Evolutionary conservation across 192 early-diverging fungal genomes (phyloP), one percentile per base, ranked within the genome.

Genomic region (Backusella macrospora): DNA sequence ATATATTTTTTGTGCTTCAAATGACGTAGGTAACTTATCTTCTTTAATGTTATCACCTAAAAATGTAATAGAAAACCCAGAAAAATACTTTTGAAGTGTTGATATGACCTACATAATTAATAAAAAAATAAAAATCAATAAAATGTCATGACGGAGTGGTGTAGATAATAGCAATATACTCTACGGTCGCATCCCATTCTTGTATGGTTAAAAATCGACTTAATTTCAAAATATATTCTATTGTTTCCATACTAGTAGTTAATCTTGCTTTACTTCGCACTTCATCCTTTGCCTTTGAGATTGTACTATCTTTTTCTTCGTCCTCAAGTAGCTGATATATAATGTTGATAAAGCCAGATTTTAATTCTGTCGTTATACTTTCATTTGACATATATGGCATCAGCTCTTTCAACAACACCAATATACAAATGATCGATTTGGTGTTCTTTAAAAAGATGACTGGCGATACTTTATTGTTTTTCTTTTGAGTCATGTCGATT

Each of bases 71-170:
- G 76, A 79, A 72, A 89, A 89, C 14, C 81, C 83, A 13, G 86
- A 86, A 73, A 89, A 89, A 62, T 89, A 89, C 66, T 86, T 87
- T 80, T 84, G 83, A 5, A 89, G 63, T 15, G 84, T 82, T 5
- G 88, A 85, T 16, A 82, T 80, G 18, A 89, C 82, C 87, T 89
- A 77, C 26, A 46, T 26, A 73, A 34, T 39, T n/a, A 13, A 37
- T 14, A 67, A 15, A 67, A 10, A 21, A 6, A 34, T 64, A 26
- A 44, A 73, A 18, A 43, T 34, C 29, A 34, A 34, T 34, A 34
- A 34, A 34, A 34, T 34, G 2, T 34, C 2, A 34, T 34, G 0
- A 2, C 2, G 29, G 29, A 34, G 29, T 34, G 1, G 29, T 34
- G 2, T 1, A 1, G 2, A 34, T 2, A 34, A 34, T 34, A 34